Evolutionary conservation across 2,329 filamentous ascomycete species (phyloP).

Genomic region (Pseudogymnoascus sp.): DNA sequence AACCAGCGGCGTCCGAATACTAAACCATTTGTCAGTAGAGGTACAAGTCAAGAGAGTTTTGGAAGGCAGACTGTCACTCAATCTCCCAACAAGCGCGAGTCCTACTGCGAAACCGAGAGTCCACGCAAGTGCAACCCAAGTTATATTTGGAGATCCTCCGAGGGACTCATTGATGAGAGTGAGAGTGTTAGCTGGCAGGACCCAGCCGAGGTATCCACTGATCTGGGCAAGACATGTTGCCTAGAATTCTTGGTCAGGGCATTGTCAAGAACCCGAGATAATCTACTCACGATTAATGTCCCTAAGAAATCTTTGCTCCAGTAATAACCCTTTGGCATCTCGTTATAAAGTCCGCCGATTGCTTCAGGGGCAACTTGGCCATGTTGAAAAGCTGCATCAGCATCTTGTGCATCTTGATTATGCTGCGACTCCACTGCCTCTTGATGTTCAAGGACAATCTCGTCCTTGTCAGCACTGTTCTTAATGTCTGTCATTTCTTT

Average conservation of each 20-base stretch:
- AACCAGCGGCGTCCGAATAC: conserved; percentile 37
- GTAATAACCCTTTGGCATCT: conserved; percentile 14
- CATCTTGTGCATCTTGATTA: too few relatives aligned
- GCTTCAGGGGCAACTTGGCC: conserved; percentile 5
- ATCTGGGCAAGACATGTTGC: conserved; percentile 14
- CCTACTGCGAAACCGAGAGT: conserved; percentile 32
- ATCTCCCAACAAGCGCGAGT: conserved; percentile 34
- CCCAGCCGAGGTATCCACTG: conserved; percentile 19
- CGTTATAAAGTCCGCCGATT: neutral
- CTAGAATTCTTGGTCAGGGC: too few relatives aligned
- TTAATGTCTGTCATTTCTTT: too few relatives aligned
- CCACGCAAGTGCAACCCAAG: conserved; percentile 23
- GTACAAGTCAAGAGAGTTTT: too few relatives aligned
- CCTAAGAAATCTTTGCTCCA: conserved; percentile 15
- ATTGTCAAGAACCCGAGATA: too few relatives aligned
- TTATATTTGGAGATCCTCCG: conserved; percentile 18
- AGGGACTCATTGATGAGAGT: conserved; percentile 17
- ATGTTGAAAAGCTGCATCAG: neutral
- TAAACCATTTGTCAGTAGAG: too few relatives aligned
- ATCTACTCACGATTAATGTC: conserved; percentile 14
- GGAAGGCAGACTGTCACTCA: conserved; percentile 27
- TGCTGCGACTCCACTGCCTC: too few relatives aligned
- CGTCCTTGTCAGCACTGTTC: too few relatives aligned
- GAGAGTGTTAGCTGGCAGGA: conserved; percentile 20
- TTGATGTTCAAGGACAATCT: too few relatives aligned